Conservation (phyloP, 78 protist species). For the Anaeramoeba flamelloides region DNA sequence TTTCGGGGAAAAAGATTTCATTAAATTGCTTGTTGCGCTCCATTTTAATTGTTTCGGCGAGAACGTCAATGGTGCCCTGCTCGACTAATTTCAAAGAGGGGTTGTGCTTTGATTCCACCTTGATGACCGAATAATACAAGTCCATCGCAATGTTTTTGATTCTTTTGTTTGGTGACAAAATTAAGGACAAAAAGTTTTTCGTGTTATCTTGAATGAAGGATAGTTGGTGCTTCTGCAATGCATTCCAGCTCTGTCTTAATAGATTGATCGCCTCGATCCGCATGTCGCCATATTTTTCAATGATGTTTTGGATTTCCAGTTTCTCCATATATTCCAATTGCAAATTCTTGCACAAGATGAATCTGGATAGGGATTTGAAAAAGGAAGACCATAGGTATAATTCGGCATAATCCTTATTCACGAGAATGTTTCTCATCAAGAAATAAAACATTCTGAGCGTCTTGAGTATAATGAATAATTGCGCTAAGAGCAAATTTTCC, state of each 20-base stretch:
- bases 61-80: not conserved
- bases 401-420: no score
- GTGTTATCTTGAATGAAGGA: not conserved
- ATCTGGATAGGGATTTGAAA: no score
- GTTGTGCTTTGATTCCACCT: not conserved
- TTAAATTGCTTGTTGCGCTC: not conserved
- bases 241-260: not conserved
- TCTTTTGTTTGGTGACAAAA: not conserved
- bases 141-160: not conserved
- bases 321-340: not conserved
- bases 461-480: no score
- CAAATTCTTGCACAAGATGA: no score
- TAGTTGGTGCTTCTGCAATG: not conserved
- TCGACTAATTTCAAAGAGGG: not conserved
- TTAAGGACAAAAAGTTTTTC: not conserved
- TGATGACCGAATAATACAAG: not conserved
- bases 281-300: not conserved
- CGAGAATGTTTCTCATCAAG: no score
- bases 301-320: not conserved
- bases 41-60: not conserved
- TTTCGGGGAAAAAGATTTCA: not conserved
- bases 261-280: not conserved
- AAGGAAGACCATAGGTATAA: no score
- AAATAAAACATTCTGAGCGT: no score
- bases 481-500: no score